Evolutionary conservation across 140 eudicot species (phyloP).

Genomic region (Anethum foeniculum): DNA sequence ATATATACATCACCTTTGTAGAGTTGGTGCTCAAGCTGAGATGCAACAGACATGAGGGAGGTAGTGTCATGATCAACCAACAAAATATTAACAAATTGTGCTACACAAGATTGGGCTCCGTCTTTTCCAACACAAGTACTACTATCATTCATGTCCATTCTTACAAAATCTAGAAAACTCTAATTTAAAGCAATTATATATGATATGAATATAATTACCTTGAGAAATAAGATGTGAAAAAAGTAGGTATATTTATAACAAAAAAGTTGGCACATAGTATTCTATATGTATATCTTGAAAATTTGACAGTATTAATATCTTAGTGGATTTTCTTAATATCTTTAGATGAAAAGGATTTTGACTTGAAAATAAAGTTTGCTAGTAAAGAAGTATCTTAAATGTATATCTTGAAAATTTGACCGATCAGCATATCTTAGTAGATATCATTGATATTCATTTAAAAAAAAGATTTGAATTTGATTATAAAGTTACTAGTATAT

Average conservation of each 20-base stretch:
- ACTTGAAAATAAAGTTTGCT: no score
- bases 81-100: slow-evolving; percentile 27
- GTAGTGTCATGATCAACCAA: slow-evolving; percentile 32
- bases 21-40: slow-evolving; percentile 18
- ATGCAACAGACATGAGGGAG: slow-evolving; percentile 18
- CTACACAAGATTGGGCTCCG: neutral
- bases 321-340: neutral
- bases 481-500: no score
- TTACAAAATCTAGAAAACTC: neutral
- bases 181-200: neutral
- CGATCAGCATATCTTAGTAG: no score
- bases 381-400: no score
- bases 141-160: neutral
- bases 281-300: neutral
- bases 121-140: neutral
- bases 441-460: no score
- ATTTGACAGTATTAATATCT: neutral
- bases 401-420: no score
- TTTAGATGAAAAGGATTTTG: no score
- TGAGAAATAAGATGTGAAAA: neutral
- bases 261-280: neutral
- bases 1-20: slow-evolving; percentile 11
- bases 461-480: no score
- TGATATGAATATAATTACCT: neutral
- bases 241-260: no score